phyloP scores from a whole-genome alignment of 176 grass and related monocot species.

The Triticum dicoccoides region DNA sequence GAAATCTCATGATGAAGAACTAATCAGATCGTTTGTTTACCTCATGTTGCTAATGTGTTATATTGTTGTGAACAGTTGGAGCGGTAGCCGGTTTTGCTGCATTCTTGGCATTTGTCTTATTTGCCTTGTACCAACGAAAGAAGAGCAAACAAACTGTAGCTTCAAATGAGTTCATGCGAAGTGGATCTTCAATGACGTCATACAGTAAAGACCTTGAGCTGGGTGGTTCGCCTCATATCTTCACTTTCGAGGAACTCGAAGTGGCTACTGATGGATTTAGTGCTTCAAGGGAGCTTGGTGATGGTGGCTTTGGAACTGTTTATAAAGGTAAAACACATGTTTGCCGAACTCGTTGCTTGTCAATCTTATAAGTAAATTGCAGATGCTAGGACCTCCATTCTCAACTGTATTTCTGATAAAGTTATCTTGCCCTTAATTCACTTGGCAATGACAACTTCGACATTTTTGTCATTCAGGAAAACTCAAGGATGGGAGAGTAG shows the following conservation, averaged over 20 bases:
- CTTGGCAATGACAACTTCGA: too few relatives aligned
- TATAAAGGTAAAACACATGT: conserved; percentile 56
- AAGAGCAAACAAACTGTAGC: conserved; percentile 29
- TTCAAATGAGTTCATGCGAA: conserved; percentile 21
- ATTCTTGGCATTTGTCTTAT: not conserved
- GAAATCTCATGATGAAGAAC: too few relatives aligned
- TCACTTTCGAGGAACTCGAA: conserved; percentile 75
- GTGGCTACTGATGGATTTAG: conserved; percentile 73
- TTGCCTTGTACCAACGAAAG: conserved; percentile 36
- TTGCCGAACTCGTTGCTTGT: not conserved
- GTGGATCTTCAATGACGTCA: conserved; percentile 30
- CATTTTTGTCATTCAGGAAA: conserved; percentile 44
- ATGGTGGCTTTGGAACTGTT: conserved; percentile 86
- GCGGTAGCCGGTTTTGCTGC: not conserved
- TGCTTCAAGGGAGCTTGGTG: conserved; percentile 69
- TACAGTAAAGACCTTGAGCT: conserved; percentile 53
- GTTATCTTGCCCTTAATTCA: too few relatives aligned
- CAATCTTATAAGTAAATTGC: not conserved
- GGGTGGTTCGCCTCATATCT: conserved; percentile 52
- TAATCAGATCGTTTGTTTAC: too few relatives aligned
- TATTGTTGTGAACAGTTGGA: conserved; percentile 30
- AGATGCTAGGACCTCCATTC: not conserved
- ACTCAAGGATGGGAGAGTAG: conserved; percentile 64
- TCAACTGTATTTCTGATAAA: not conserved
- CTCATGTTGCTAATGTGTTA: not conserved